These are phyloP conservation scores for Colletotrichum abscissum DNA, from an alignment of 2,329 filamentous ascomycete species.

Conservation along the genomic window DNA sequence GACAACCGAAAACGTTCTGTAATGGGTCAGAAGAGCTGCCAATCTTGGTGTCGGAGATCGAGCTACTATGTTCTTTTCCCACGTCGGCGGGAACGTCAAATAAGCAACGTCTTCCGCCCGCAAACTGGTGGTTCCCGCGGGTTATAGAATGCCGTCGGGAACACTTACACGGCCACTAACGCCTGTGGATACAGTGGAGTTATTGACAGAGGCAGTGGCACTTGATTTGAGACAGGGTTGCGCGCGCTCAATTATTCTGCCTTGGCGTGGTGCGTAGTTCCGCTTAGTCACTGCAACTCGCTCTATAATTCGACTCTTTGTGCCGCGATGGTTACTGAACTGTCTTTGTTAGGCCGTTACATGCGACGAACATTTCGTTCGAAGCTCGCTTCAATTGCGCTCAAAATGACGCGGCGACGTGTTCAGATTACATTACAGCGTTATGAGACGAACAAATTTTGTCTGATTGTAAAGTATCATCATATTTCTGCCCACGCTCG, in stretches of 20 bases:
- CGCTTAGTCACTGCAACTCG: not conserved
- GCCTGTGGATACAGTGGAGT: not conserved
- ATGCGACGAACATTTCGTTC: too few species aligned
- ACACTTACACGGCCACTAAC: not conserved
- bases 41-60: not conserved
- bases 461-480: not conserved
- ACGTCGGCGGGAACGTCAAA: not conserved
- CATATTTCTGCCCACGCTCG: not conserved
- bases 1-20: conserved; percentile 6
- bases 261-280: not conserved
- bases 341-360: not conserved
- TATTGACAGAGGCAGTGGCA: not conserved
- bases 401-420: not conserved
- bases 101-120: not conserved
- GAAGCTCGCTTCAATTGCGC: too few species aligned
- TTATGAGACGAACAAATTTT: not conserved
- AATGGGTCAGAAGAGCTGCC: not conserved
- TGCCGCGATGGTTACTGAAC: not conserved
- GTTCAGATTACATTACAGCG: not conserved
- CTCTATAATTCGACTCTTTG: not conserved
- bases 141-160: not conserved
- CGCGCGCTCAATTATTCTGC: not conserved
- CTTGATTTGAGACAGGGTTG: not conserved
- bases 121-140: not conserved
- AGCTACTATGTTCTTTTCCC: not conserved